Evolutionary conservation across 768 basidiomycete species (phyloP).

Genomic region (Tricholoma matsutake): DNA sequence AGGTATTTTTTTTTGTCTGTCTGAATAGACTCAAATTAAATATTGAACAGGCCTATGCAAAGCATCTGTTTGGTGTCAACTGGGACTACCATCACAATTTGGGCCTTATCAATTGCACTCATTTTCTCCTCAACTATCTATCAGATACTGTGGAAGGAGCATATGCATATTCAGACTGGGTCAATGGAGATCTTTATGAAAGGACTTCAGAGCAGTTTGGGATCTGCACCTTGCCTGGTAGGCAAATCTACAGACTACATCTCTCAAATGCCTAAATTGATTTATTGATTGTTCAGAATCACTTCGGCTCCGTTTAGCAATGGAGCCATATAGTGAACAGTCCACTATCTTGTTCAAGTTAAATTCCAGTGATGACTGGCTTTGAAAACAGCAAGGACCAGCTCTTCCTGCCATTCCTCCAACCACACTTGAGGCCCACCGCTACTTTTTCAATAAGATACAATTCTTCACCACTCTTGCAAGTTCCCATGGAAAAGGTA

Average conservation of each 20-base stretch:
- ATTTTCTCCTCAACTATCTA: conserved; percentile 18
- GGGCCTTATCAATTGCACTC: conserved; percentile 19
- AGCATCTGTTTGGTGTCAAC: conserved; percentile 10
- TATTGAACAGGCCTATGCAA: conserved; percentile 16
- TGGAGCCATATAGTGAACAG: neutral
- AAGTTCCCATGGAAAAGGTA: neutral
- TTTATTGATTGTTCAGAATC: neutral
- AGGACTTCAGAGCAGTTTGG: conserved; percentile 16
- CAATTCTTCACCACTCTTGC: neutral
- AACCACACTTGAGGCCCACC: conserved; percentile 16
- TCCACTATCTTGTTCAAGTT: conserved; percentile 2
- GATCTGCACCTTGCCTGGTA: conserved; percentile 22
- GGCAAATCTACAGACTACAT: conserved; percentile 3
- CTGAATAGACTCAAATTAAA: neutral
- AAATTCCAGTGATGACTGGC: conserved; percentile 18
- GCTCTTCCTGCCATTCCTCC: conserved; percentile 21
- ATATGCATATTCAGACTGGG: conserved; percentile 17
- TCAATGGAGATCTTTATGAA: conserved; percentile 25
- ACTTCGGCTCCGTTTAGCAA: neutral
- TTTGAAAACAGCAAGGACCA: conserved; percentile 17
- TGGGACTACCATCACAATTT: neutral
- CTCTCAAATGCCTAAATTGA: neutral
- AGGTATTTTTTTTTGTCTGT: neutral
- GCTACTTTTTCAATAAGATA: conserved; percentile 1
- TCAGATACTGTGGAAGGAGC: conserved; percentile 14